phyloP scores from a whole-genome alignment of 441 rosid species.

The Adansonia gregorii region DNA sequence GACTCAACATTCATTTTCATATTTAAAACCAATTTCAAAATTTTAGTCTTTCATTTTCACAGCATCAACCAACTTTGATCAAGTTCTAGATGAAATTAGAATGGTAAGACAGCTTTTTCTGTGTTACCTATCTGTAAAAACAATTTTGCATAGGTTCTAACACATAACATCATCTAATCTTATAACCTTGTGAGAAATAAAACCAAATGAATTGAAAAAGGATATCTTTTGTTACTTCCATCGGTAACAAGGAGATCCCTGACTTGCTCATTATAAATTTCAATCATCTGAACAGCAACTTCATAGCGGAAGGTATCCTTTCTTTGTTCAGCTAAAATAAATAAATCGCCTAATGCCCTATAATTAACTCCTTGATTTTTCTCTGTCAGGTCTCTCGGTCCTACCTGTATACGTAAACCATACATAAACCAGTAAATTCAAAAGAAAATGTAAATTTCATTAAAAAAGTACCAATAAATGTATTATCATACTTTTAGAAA shows the following conservation, averaged over 20 bases:
- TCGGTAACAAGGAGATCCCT: slow-evolving; percentile 85
- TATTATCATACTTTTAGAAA: slow-evolving; percentile 20
- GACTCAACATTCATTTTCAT: neutral
- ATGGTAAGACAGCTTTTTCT: slow-evolving; percentile 3
- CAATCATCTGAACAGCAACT: slow-evolving; percentile 96
- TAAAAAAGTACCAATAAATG: slow-evolving; percentile 12
- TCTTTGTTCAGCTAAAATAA: slow-evolving; percentile 83
- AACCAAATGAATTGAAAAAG: slow-evolving; percentile 39
- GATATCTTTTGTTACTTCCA: slow-evolving; percentile 97
- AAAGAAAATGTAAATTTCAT: slow-evolving; percentile 10
- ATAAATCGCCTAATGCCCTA: slow-evolving; percentile 88
- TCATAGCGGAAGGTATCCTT: slow-evolving; percentile 72
- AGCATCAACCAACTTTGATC: neutral
- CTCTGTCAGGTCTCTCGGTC: slow-evolving; percentile 83
- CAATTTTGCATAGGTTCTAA: slow-evolving; percentile 1
- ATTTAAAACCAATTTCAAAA: neutral
- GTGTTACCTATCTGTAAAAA: neutral
- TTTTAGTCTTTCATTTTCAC: neutral
- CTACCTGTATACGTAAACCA: slow-evolving; percentile 56
- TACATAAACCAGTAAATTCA: slow-evolving; percentile 10
- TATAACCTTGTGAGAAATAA: slow-evolving; percentile 21
- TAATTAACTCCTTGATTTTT: slow-evolving; percentile 86
- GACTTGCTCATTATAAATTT: slow-evolving; percentile 96
- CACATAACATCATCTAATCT: slow-evolving; percentile 3
- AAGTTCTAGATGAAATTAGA: neutral